These are phyloP conservation scores for Candida tammaniensis DNA, from an alignment of 805 yeast genomes.

Conservation along the genomic window DNA sequence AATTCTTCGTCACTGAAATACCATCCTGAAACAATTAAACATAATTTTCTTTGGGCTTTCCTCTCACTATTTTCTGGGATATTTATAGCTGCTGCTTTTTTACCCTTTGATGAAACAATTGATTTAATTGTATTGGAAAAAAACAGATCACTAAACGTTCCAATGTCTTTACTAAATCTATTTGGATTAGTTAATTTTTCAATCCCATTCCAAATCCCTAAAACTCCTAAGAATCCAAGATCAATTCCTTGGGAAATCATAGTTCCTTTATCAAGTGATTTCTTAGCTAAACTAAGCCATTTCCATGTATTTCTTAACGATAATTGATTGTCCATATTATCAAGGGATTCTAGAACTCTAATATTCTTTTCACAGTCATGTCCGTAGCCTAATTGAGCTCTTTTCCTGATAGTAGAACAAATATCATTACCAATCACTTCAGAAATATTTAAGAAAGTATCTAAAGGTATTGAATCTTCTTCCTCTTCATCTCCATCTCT, in stretches of 20 bases:
- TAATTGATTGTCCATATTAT: conserved; percentile 49
- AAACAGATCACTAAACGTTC: conserved; percentile 33
- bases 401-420: conserved; percentile 62
- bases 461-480: conserved; percentile 26
- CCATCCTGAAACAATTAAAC: conserved; percentile 89
- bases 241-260: conserved; percentile 72
- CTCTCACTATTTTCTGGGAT: conserved; percentile 46
- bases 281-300: conserved; percentile 77
- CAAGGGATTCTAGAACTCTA: conserved; percentile 51
- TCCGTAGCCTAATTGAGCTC: conserved; percentile 76
- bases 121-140: conserved; percentile 50
- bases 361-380: conserved; percentile 64
- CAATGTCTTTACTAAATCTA: conserved; percentile 33
- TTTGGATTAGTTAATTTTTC: conserved; percentile 47
- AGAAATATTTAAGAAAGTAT: conserved; percentile 27
- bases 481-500: conserved; percentile 20
- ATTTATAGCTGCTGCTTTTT: conserved; percentile 44
- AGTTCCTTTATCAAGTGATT: conserved; percentile 59
- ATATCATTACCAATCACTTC: conserved; percentile 68
- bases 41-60: conserved; percentile 68
- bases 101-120: conserved; percentile 49
- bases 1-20: conserved; percentile 73
- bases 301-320: conserved; percentile 78
- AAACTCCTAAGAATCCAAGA: conserved; percentile 82
- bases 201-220: conserved; percentile 84